Evolutionary conservation across 192 early-diverging fungal species (phyloP), one percentile per base, ranked within the genome.

Genomic region (Rhizophagus prolifer): DNA sequence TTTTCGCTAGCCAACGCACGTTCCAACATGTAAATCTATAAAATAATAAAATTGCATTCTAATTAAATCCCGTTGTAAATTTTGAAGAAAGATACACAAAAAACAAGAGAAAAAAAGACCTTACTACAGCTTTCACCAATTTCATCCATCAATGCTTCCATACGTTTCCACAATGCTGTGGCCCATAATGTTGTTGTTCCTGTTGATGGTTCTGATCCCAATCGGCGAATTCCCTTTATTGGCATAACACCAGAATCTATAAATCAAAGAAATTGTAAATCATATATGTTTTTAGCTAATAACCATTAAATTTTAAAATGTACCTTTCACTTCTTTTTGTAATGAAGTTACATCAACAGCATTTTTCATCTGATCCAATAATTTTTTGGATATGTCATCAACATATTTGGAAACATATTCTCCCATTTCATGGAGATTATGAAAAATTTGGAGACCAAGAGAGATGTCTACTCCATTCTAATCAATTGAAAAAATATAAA

Each of bases 101-200:
- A 68, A 10, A 16, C 26, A 68, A 12, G 21, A 38, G 34, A 14
- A 72, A 31, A 26, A 72, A 72, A 59, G 82, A 89, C 86, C 83
- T 89, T 89, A 60, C 81, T 82, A 68, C 86, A 89, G 28, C 81
- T 80, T 38, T 84, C 84, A 31, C 84, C 78, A 81, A 89, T 86
- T 30, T 81, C 75, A 46, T 86, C 75, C 81, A 89, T 85, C 23
- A 89, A 62, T 26, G 72, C 76, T 47, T 89, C 88, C 82, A 89
- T 86, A 14, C 85, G 76, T 70, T 79, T 81, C 88, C 88, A 89
- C 9, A 89, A 60, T 34, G 83, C 79, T 21, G 83, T 79, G 1
- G 85, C 79, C 85, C 82, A 86, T 23, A 83, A 41, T 16, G 77
- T 68, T 19, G 83, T 79, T 10, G 81, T 85, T 47, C 85, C 85